Base-by-base conservation (phyloP, 768 basidiomycete species). In the Termitomyces sp. region DNA sequence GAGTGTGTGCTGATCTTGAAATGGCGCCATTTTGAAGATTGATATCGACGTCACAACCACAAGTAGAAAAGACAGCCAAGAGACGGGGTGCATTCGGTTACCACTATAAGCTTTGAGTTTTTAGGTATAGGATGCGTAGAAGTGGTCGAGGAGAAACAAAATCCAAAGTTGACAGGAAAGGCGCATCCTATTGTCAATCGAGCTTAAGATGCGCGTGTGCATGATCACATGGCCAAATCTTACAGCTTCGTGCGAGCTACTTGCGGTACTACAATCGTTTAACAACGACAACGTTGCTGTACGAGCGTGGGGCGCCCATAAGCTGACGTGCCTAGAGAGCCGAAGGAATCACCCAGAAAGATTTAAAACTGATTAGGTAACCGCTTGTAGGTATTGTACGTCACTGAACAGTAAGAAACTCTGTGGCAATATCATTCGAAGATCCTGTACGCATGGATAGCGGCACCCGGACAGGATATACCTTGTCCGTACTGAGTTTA, bases 381-480 rank as follows among this genome's bases (percentile, higher is more conserved):
- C 32, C 12, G 22, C 47, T 5, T 46, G 18, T 26, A 32, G 29
- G 7, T 31, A 6, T 47, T 44, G 48, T 56, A 59, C 61, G 61
- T 62, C 58, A 54, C 46, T 16, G 7, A 22, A 20, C 46, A 39
- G 34, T 46, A 26, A 44, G 39, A 18, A n/a, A 29, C 42, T n/a
- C n/a, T 27, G 48, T 59, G 48, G 58, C 58, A 39, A 26, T 46
- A 55, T 46, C 51, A 47, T 57, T 57, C 55, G 61, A 59, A 56
- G 60, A 22, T 26, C 43, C 34, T 37, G 37, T 41, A 42, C 44
- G 46, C 53, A 46, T 36, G 44, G 49, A 27, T 37, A 6, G 14
- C 34, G 34, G 27, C 32, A 47, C 44, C 43, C 29, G 31, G 49
- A 24, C 46, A 20, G 39, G 43, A 37, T 34, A 37, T 41, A 53